Conservation (phyloP, 371 early-diverging fungal species). For the Syncephalastrum monosporum region DNA sequence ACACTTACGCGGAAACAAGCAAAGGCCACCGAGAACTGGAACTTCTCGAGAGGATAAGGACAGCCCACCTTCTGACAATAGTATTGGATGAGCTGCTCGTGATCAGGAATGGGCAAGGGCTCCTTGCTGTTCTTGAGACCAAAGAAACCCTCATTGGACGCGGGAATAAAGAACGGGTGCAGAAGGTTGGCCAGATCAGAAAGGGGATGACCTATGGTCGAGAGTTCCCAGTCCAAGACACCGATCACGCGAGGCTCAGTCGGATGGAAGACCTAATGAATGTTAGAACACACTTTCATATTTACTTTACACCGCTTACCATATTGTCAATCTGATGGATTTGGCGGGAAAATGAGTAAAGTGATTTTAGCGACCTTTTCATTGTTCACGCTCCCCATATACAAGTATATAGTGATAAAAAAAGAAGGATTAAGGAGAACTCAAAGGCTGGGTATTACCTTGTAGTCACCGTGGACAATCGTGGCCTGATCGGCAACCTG, state of each 20-base stretch:
- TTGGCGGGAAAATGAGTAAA: no score
- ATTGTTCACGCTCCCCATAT: no score
- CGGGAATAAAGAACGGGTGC: slow-evolving; percentile 67
- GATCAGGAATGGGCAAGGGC: slow-evolving; percentile 61
- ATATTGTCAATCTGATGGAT: slow-evolving; percentile 16
- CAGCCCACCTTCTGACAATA: slow-evolving; percentile 60
- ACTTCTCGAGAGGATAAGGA: slow-evolving; percentile 69
- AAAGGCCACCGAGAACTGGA: slow-evolving; percentile 50
- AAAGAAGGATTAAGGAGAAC: not conserved
- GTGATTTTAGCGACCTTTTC: no score
- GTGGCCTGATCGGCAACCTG: slow-evolving; percentile 72
- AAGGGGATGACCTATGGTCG: slow-evolving; percentile 92
- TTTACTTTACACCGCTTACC: slow-evolving; percentile 7
- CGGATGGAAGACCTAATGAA: slow-evolving; percentile 70
- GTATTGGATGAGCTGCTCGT: slow-evolving; percentile 57
- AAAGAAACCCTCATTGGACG: slow-evolving; percentile 18
- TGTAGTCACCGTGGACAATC: slow-evolving; percentile 91
- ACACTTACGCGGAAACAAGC: slow-evolving; percentile 55
- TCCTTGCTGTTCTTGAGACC: slow-evolving; percentile 45
- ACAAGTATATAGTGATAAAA: not conserved
- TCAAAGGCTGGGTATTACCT: slow-evolving; percentile 30
- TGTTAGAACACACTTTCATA: not conserved
- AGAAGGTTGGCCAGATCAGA: slow-evolving; percentile 88
- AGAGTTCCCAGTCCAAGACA: slow-evolving; percentile 95
- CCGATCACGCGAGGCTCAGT: slow-evolving; percentile 80